These are phyloP conservation scores for Aspergillus flavus DNA, from an alignment of 2,329 filamentous ascomycete species.

Conservation along the genomic window DNA sequence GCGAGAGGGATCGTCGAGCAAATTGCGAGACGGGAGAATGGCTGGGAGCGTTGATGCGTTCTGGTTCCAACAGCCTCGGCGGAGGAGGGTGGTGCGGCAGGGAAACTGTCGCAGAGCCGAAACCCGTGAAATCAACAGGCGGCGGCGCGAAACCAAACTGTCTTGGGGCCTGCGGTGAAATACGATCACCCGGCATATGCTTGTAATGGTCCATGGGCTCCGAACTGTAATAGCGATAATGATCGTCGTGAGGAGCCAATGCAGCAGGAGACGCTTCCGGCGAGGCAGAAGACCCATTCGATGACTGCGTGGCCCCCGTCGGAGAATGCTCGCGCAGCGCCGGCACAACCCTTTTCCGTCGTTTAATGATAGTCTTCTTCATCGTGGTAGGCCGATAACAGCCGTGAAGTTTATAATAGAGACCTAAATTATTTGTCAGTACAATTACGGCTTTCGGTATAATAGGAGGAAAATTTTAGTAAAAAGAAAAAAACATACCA, in stretches of 20 bases:
- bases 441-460: not conserved
- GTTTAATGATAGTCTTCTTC: conserved; percentile 98
- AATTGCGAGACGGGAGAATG: conserved; percentile 34
- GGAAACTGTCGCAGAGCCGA: conserved; percentile 37
- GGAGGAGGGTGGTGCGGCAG: conserved; percentile 35
- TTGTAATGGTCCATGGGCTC: conserved; percentile 45
- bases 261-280: conserved; percentile 42
- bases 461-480: not conserved
- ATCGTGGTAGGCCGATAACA: conserved; percentile 93
- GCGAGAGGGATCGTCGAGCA: conserved; percentile 36
- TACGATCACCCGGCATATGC: conserved; percentile 41
- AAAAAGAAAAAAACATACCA: conserved; percentile 62
- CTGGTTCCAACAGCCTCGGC: conserved; percentile 35
- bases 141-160: conserved; percentile 43
- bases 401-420: conserved; percentile 96
- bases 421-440: conserved; percentile 55
- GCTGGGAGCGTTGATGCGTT: conserved; percentile 25
- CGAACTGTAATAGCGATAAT: conserved; percentile 36
- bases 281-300: conserved; percentile 46
- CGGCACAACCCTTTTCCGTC: conserved; percentile 90
- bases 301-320: conserved; percentile 42
- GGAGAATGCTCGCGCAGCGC: conserved; percentile 59
- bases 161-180: conserved; percentile 47
- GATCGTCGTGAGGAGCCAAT: conserved; percentile 35
- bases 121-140: conserved; percentile 55